These are phyloP conservation scores for Avena sativa DNA, from an alignment of 176 grass and related monocot species.

Conservation along the genomic window DNA sequence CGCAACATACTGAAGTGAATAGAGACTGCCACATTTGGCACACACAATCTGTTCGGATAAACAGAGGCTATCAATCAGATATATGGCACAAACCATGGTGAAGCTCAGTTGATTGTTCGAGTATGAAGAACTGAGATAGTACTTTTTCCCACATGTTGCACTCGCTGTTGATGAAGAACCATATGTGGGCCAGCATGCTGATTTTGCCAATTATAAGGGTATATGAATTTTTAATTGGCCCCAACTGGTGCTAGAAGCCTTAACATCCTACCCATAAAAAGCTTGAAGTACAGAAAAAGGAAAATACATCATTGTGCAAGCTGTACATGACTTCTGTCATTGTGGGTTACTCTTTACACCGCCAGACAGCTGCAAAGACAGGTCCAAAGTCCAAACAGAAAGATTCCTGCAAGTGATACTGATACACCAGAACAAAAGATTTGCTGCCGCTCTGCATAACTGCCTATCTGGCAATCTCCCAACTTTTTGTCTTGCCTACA, in stretches of 20 bases:
- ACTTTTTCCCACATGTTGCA: neutral
- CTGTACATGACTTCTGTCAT: too few relatives aligned
- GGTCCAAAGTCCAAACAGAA: conserved; percentile 14
- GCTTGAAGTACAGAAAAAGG: too few relatives aligned
- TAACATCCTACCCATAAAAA: too few relatives aligned
- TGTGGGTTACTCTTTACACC: neutral
- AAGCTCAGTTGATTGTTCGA: neutral
- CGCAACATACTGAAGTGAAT: neutral
- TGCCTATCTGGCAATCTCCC: conserved; percentile 15
- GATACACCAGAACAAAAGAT: conserved; percentile 15
- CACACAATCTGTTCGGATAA: neutral
- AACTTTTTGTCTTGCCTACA: neutral
- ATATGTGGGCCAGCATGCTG: neutral
- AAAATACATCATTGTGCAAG: too few relatives aligned
- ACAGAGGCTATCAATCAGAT: neutral
- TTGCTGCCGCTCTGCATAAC: neutral
- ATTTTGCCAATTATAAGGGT: neutral
- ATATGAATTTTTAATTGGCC: neutral
- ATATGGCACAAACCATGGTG: neutral
- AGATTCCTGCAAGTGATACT: conserved; percentile 2
- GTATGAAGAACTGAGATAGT: neutral
- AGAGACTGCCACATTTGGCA: neutral
- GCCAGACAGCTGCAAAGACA: neutral
- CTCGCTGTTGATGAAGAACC: neutral
- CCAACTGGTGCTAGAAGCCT: neutral